Evolutionary conservation across 768 basidiomycete species (phyloP).

Genomic region (Paxillus rubicundulus): DNA sequence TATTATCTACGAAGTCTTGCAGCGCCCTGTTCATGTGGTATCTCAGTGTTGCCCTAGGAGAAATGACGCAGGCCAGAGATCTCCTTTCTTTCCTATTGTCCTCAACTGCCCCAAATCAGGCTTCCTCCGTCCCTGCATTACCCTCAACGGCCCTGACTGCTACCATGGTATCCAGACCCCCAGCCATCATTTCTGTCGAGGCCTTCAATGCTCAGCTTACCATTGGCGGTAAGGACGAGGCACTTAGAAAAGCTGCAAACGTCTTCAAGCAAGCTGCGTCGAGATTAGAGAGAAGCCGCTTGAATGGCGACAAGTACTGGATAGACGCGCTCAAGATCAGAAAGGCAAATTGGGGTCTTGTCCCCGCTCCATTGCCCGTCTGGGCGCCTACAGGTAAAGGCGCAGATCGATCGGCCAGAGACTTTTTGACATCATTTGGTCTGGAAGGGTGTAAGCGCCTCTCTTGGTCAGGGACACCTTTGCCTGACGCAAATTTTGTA

Average conservation of each 20-base stretch:
- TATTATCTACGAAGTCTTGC: slow-evolving; percentile 11
- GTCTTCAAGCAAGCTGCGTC: slow-evolving; percentile 70
- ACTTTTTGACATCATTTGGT: slow-evolving; percentile 78
- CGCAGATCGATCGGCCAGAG: slow-evolving; percentile 75
- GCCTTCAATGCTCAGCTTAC: slow-evolving; percentile 70
- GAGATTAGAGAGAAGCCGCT: slow-evolving; percentile 61
- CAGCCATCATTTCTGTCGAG: slow-evolving; percentile 63
- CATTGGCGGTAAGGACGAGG: slow-evolving; percentile 79
- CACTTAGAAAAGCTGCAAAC: slow-evolving; percentile 68
- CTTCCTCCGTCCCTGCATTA: slow-evolving; percentile 26
- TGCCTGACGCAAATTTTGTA: slow-evolving; percentile 29
- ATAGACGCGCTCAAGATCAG: slow-evolving; percentile 75
- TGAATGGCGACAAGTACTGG: slow-evolving; percentile 75
- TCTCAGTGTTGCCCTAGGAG: slow-evolving; percentile 67
- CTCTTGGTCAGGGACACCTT: not conserved
- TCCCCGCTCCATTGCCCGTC: slow-evolving; percentile 72
- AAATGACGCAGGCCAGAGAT: slow-evolving; percentile 76
- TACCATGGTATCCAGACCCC: slow-evolving; percentile 62
- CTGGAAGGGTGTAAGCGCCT: slow-evolving; percentile 73
- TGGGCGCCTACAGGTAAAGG: slow-evolving; percentile 73
- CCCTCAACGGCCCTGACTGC: slow-evolving; percentile 48
- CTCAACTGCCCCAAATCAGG: slow-evolving; percentile 37
- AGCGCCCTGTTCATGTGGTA: slow-evolving; percentile 13
- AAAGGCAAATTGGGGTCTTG: slow-evolving; percentile 74
- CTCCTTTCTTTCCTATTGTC: slow-evolving; percentile 59